Evolutionary conservation across 345 rosid species (phyloP).

Genomic region (Linum tenue): DNA sequence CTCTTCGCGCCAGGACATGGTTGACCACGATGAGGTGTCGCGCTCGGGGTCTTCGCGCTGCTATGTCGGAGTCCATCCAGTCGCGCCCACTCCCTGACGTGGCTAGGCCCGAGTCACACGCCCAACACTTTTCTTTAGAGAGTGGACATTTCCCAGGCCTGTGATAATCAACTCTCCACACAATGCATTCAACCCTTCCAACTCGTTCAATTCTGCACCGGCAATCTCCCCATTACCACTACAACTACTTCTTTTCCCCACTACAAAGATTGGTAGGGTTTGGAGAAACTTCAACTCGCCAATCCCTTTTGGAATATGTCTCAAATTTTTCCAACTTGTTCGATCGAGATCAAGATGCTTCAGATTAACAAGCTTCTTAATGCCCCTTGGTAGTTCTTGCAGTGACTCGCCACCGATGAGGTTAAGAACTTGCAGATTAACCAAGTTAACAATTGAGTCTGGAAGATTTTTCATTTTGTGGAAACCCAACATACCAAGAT

Average conservation of each 20-base stretch:
- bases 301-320: background rate
- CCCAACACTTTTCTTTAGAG: background rate
- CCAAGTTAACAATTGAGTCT: background rate
- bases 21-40: no score
- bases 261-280: background rate
- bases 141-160: background rate
- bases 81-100: no score
- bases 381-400: background rate
- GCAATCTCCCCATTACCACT: background rate
- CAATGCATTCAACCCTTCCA: background rate
- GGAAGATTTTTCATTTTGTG: background rate
- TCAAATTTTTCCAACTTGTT: no score
- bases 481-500: no score
- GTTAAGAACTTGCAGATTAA: background rate
- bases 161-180: background rate
- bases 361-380: background rate
- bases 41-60: no score
- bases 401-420: no score
- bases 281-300: background rate
- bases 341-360: background rate
- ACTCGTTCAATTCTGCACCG: background rate
- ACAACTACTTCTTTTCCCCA: background rate
- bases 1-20: no score
- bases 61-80: no score
- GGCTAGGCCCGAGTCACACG: no score